phyloP scores from a whole-genome alignment of 768 basidiomycete genomes.

The Pleurotus eryngii region DNA sequence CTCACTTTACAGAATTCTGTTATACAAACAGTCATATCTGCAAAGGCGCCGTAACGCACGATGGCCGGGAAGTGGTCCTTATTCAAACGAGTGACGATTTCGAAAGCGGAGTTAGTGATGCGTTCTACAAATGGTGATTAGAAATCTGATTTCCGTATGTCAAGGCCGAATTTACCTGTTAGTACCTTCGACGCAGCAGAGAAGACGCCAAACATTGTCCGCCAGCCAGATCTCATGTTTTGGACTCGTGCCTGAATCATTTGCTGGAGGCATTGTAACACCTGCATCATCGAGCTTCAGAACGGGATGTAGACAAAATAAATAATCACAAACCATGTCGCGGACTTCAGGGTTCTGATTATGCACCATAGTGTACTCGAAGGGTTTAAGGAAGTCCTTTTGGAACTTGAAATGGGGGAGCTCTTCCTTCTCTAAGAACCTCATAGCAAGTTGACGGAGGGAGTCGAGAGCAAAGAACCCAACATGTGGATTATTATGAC shows the following conservation, averaged over 20 bases:
- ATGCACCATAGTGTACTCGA: slow-evolving; percentile 96
- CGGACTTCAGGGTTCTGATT: slow-evolving; percentile 94
- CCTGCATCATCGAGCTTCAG: slow-evolving; percentile 40
- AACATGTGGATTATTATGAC: slow-evolving; percentile 95
- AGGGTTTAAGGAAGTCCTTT: slow-evolving; percentile 97
- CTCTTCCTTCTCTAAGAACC: slow-evolving; percentile 98
- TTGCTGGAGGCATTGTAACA: slow-evolving; percentile 95
- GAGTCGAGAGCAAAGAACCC: slow-evolving; percentile 97
- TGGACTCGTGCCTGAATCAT: slow-evolving; percentile 96
- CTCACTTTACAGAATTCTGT: slow-evolving; percentile 99
- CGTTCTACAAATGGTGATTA: slow-evolving; percentile 54
- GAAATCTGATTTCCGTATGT: not conserved
- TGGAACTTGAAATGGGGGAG: slow-evolving; percentile 98
- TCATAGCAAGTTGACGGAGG: slow-evolving; percentile 94
- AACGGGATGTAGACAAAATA: no score
- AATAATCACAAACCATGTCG: slow-evolving; percentile 68
- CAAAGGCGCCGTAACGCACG: slow-evolving; percentile 90
- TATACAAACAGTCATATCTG: slow-evolving; percentile 94
- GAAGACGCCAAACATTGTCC: slow-evolving; percentile 99
- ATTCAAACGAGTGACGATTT: slow-evolving; percentile 90
- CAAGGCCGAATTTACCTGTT: slow-evolving; percentile 53
- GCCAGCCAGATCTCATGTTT: slow-evolving; percentile 97
- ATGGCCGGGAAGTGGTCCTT: slow-evolving; percentile 88
- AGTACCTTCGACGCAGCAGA: slow-evolving; percentile 92
- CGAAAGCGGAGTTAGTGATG: slow-evolving; percentile 90